phyloP scores from a whole-genome alignment of 2,329 filamentous ascomycete genomes.

The Cladobotryum mycophilum region DNA sequence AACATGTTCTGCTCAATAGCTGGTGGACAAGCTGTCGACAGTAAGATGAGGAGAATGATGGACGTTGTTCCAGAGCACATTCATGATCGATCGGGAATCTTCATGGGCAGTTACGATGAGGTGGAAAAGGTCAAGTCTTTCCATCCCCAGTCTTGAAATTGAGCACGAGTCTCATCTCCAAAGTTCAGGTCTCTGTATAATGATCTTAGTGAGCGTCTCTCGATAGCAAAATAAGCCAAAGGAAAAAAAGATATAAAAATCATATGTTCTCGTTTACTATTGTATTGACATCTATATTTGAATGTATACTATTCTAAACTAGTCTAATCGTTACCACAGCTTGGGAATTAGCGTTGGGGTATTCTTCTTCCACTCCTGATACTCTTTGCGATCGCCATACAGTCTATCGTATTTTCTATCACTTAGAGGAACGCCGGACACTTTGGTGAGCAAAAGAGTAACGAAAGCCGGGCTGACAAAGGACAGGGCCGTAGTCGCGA shows the following conservation, averaged over 20 bases:
- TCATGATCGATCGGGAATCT: slow-evolving; percentile 92
- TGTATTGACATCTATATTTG: too few relatives aligned
- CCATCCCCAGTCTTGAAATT: slow-evolving; percentile 40
- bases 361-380: slow-evolving; percentile 61
- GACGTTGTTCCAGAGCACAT: slow-evolving; percentile 85
- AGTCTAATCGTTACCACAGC: slow-evolving; percentile 31
- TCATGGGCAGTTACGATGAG: slow-evolving; percentile 90
- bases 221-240: background rate
- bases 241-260: background rate
- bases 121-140: slow-evolving; percentile 89
- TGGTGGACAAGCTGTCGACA: slow-evolving; percentile 86
- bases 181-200: too few relatives aligned
- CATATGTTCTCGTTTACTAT: too few relatives aligned
- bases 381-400: slow-evolving; percentile 58
- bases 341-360: slow-evolving; percentile 61
- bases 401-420: slow-evolving; percentile 62
- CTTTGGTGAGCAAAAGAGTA: slow-evolving; percentile 55
- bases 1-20: slow-evolving; percentile 45
- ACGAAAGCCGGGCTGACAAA: slow-evolving; percentile 58
- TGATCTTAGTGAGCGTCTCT: too few relatives aligned
- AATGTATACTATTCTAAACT: too few relatives aligned
- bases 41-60: slow-evolving; percentile 85
- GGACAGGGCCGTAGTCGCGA: slow-evolving; percentile 37
- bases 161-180: too few relatives aligned
- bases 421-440: slow-evolving; percentile 59